Percentiles rank a stretch among this genome's conserved stretches.
phyloP scores from a whole-genome alignment of 257 asterid species.

The Rehmannia glutinosa region DNA sequence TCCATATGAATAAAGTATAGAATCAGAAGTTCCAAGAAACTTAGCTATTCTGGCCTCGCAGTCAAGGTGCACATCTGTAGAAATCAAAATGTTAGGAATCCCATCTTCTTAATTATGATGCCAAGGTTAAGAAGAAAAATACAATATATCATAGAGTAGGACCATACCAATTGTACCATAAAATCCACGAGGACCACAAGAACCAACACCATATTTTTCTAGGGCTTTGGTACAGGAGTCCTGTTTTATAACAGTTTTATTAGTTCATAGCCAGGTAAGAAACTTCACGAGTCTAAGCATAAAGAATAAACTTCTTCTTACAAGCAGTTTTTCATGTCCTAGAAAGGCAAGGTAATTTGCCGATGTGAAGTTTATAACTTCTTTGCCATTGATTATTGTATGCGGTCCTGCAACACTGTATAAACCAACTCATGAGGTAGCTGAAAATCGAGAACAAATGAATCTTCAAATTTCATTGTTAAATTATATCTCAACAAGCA shows the following conservation, averaged over 20 bases:
- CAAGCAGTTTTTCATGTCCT: constrained; percentile 65
- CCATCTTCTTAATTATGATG: not conserved
- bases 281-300: not conserved
- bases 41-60: constrained; percentile 82
- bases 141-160: not conserved
- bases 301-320: constrained; percentile 30
- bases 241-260: constrained; percentile 35
- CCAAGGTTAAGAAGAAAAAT: not conserved
- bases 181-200: no score
- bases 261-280: not conserved
- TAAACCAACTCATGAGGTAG: constrained; percentile 18
- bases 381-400: constrained; percentile 51
- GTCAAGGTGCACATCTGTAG: constrained; percentile 82
- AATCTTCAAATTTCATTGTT: not conserved
- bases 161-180: no score
- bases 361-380: constrained; percentile 70
- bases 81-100: not conserved
- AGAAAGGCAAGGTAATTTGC: constrained; percentile 80
- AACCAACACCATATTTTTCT: no score
- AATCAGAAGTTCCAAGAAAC: constrained; percentile 79
- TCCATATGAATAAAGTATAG: constrained; percentile 74
- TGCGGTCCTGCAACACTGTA: constrained; percentile 89
- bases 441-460: not conserved
- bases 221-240: constrained; percentile 71
- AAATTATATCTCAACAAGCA: not conserved